Evolutionary conservation across 352 stramenopile genomes (phyloP).

Genomic region (Phytopythium ostracodes): DNA sequence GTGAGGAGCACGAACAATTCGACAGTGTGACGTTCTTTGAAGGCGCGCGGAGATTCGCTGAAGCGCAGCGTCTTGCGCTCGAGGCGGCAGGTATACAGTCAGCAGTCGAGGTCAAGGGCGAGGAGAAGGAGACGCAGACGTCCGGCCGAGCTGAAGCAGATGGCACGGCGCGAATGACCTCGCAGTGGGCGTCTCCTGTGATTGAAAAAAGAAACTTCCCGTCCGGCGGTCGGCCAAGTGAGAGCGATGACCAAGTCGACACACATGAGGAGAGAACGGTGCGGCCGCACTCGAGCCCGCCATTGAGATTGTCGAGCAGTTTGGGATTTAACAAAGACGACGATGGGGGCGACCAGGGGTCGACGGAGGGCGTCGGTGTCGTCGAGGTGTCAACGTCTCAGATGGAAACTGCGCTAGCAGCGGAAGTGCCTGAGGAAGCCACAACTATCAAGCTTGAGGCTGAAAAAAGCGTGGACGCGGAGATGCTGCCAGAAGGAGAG

Average conservation of each 20-base stretch:
- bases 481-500: not conserved
- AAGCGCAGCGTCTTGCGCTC: constrained; percentile 30
- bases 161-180: not conserved
- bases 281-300: constrained; percentile 6
- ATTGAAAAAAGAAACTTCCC: not conserved
- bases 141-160: constrained; percentile 4
- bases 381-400: not conserved
- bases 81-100: not conserved
- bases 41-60: constrained; percentile 33
- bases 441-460: not conserved
- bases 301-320: not conserved
- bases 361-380: not conserved
- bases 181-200: constrained; percentile 7
- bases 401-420: not conserved
- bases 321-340: not conserved
- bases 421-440: not conserved
- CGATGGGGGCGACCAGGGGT: too few relatives aligned
- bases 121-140: constrained; percentile 11
- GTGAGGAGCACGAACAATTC: not conserved
- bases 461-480: not conserved
- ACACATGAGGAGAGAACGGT: not conserved
- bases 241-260: constrained; percentile 3
- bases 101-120: not conserved
- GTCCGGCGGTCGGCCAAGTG: not conserved
- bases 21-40: constrained; percentile 22